Base-by-base conservation (phyloP, 495 filamentous ascomycete species). In the Evernia prunastri region DNA sequence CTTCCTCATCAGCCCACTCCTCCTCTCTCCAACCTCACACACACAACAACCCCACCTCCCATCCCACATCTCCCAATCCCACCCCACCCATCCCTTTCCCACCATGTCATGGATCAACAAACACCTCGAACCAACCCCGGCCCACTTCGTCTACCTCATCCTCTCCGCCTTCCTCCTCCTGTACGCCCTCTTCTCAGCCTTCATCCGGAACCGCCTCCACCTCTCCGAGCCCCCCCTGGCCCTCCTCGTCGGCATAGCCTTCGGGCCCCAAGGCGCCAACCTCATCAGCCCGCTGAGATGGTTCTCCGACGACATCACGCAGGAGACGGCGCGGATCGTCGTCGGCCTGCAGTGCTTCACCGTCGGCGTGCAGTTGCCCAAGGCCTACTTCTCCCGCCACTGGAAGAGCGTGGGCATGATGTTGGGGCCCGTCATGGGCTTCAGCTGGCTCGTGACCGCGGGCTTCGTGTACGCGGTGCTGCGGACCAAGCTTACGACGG, bases 141-240 rank as follows among this genome's bases (percentile, higher is more conserved):
- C 80, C 10, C 80, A 83, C 63, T 65, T 79, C 18, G 71, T 75
- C 61, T 82, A 79, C 67, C 66, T 82, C 40, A 60, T 77, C 56
- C 66, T 80, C 37, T 73, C 77, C 13, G 56, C 66, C 37, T 82
- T 82, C 67, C 75, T 82, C 18, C 71, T 82, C 59, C 49, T 70
- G 42, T 82, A 81, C 63, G 74, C 76, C 25, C 72, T 82, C 61
- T 81, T 81, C 67, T 75, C 74, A 20, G 63, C 69, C 47, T 75
- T 79, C 65, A 81, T 83, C 61, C 74, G 78, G 33, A 81, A 82
- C 61, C 70, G 73, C 15, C 73, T 83, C 7, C 79, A 82, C 69
- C 77, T 83, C 25, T 79, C 77, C 27, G 80, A 83, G 68, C 80
- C 79, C 0, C 80, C 79, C 1, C 70, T 83, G 7, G 80, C 79